These are phyloP conservation scores for Aureobasidium vineae DNA, from an alignment of 2,329 filamentous ascomycete species.

Conservation along the genomic window DNA sequence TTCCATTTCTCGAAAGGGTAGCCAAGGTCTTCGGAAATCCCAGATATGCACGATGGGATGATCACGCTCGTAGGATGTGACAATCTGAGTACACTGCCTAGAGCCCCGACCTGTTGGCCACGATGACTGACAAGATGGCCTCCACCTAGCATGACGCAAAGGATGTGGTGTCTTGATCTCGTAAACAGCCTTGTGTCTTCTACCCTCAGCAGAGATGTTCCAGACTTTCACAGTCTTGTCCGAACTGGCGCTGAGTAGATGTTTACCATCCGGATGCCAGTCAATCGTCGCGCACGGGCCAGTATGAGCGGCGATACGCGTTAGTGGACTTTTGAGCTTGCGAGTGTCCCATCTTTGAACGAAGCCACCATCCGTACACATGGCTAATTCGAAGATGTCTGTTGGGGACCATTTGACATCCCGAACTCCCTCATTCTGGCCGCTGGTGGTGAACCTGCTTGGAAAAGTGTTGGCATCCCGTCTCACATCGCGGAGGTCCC, in stretches of 20 bases:
- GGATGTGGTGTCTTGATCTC: slow-evolving; percentile 60
- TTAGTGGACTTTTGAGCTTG: slow-evolving; percentile 55
- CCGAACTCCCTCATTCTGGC: slow-evolving; percentile 60
- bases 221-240: slow-evolving; percentile 64
- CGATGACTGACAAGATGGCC: slow-evolving; percentile 57
- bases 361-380: slow-evolving; percentile 62
- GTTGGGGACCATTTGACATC: slow-evolving; percentile 65
- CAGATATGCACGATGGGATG: slow-evolving; percentile 62
- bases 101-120: slow-evolving; percentile 52
- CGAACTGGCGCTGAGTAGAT: slow-evolving; percentile 61
- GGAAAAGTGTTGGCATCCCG: slow-evolving; percentile 53
- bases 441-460: slow-evolving; percentile 56
- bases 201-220: slow-evolving; percentile 58
- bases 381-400: slow-evolving; percentile 61
- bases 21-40: slow-evolving; percentile 61
- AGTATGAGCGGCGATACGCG: slow-evolving; percentile 60
- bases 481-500: slow-evolving; percentile 60
- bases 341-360: slow-evolving; percentile 65
- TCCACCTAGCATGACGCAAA: slow-evolving; percentile 62
- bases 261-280: slow-evolving; percentile 66
- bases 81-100: slow-evolving; percentile 61
- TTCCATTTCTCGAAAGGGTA: slow-evolving; percentile 62
- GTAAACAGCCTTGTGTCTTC: slow-evolving; percentile 59
- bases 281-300: slow-evolving; percentile 58
- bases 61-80: slow-evolving; percentile 61